Base-by-base conservation (phyloP, 768 basidiomycete species). In the Psilocybe tampanensis region DNA sequence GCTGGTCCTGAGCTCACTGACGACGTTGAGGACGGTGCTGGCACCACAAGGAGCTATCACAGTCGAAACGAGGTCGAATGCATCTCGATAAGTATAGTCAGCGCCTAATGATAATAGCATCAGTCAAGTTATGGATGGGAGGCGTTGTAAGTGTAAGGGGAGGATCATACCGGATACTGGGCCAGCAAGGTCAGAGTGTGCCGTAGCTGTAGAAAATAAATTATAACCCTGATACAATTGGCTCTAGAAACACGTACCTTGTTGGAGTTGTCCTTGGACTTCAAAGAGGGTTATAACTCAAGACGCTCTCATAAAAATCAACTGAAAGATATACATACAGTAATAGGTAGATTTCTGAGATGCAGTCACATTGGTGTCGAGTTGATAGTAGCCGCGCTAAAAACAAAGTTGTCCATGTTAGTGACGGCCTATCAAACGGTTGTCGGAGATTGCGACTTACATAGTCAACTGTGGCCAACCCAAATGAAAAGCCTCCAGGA, bases 241-340 rank as follows among this genome's bases (percentile, higher is more conserved):
- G 4, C 22, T 22, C 2, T 22, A 15, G 21, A n/a, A 22, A 11
- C 15, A 15, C 33, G 34, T 49, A 68, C 66, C 64, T 61, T 68
- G 67, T 26, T 55, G 44, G 22, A 66, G n/a, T 55, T 65, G 65
- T 23, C 65, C 65, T 53, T 68, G 67, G 64, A 68, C 67, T 68
- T 26, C 13, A 45, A 55, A n/a, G 7, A 48, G 21, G 9, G 9
- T 52, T 29, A 29, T 29, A 29, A 29, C 29, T 29, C 29, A 29
- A 15, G 39, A 39, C 17, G 32, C 17, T 11, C 12, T 7, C 21
- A 36, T 44, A 26, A 17, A 19, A 18, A 21, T n/a, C 26, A 6
- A 9, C 15, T 23, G 32, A 44, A 24, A 33, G 23, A 21, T 26
- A 53, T 17, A 53, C 67, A 18, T 41, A 66, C 67, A 68, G 58